phyloP scores from a whole-genome alignment of 2,329 filamentous ascomycete genomes.

The Cladobotryum protrusum region DNA sequence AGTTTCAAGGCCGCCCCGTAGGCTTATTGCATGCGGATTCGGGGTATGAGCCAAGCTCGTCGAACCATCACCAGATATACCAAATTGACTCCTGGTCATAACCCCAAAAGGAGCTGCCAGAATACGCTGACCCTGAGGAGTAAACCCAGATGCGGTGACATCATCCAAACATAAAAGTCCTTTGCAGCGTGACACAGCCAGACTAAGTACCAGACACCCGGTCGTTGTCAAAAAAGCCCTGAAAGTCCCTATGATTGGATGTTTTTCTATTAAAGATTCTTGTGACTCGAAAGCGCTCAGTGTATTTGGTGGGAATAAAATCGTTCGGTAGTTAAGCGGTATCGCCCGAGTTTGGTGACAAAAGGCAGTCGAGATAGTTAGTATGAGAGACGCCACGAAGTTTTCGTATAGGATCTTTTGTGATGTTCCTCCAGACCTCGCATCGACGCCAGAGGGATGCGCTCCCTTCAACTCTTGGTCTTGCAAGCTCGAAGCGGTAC shows the following conservation, averaged over 20 bases:
- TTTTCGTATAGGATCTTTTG: constrained; percentile 46
- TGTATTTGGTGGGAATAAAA: constrained; percentile 36
- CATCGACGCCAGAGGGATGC: constrained; percentile 23
- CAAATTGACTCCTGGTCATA: constrained; percentile 23
- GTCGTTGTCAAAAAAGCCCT: constrained; percentile 51
- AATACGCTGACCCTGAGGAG: constrained; percentile 38
- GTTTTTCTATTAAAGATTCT: constrained; percentile 13
- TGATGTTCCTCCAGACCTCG: constrained; percentile 17
- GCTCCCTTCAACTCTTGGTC: constrained; percentile 23
- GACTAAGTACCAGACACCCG: constrained; percentile 45
- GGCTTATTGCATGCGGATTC: constrained; percentile 43
- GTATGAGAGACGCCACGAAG: constrained; percentile 47
- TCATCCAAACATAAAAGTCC: constrained; percentile 44
- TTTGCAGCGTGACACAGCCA: constrained; percentile 42
- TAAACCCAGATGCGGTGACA: constrained; percentile 31
- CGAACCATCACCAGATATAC: constrained; percentile 16
- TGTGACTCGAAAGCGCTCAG: constrained; percentile 14
- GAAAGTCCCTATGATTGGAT: constrained; percentile 42
- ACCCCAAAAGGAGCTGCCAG: constrained; percentile 50
- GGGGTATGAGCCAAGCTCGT: constrained; percentile 44
- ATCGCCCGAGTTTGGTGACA: constrained; percentile 44
- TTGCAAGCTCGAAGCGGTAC: constrained; percentile 6
- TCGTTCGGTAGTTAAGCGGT: constrained; percentile 47
- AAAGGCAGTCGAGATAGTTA: constrained; percentile 44
- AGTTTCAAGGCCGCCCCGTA: constrained; percentile 34